Evolutionary conservation across 192 early-diverging fungal genomes (phyloP).

Genomic region (Dispira simplex): DNA sequence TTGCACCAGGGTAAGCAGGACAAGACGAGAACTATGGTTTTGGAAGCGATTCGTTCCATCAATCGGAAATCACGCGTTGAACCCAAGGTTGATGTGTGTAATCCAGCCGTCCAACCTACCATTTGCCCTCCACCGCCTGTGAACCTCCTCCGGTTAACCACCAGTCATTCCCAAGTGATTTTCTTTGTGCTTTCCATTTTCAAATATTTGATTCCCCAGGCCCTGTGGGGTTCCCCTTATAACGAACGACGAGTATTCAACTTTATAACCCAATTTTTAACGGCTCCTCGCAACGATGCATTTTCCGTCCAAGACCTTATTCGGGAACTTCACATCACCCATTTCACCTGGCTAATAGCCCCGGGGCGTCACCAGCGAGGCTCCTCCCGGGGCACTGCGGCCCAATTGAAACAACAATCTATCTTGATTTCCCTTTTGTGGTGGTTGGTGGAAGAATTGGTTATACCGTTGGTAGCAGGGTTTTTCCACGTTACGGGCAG

Average conservation of each 20-base stretch:
- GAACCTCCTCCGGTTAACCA: background rate
- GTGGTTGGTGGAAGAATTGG: conserved; percentile 9
- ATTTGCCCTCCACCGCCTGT: background rate
- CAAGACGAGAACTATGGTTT: background rate
- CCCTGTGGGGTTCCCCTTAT: background rate
- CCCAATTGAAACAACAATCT: too few species aligned
- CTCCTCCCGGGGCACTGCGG: background rate
- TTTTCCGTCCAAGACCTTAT: conserved; percentile 1
- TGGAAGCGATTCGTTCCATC: background rate
- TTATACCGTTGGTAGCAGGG: conserved; percentile 1
- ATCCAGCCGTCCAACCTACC: background rate
- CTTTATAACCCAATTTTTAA: conserved; percentile 7
- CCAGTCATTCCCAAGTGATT: background rate
- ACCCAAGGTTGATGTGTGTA: background rate
- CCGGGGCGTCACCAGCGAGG: background rate
- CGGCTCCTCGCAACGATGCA: background rate
- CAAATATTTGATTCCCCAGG: background rate
- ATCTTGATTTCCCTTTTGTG: conserved; percentile 4
- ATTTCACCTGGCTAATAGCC: background rate
- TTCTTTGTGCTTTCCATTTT: conserved; percentile 2
- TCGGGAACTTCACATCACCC: background rate
- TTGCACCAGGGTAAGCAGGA: background rate
- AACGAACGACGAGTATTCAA: background rate
- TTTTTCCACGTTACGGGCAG: conserved; percentile 6
- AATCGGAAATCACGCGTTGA: background rate